A percentile compares a stretch with the other conserved stretches of the same genome.
These are phyloP conservation scores for Zizania latifolia DNA, from an alignment of 176 grass and related monocot species.

Conservation along the genomic window DNA sequence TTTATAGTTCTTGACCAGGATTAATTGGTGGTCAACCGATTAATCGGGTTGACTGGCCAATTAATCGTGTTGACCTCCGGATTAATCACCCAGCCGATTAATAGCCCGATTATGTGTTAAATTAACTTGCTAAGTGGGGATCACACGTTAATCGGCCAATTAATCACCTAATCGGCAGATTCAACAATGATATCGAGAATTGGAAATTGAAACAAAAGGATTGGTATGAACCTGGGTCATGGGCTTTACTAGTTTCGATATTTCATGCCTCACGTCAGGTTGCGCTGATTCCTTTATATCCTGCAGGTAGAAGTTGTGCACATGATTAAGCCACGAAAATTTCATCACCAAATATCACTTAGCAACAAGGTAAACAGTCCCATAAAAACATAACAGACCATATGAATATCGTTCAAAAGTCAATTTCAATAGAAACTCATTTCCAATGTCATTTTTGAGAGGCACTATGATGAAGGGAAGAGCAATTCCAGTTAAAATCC, in stretches of 20 bases:
- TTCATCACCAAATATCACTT: not conserved
- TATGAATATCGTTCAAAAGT: not conserved
- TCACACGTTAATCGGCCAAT: no score
- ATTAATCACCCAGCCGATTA: no score
- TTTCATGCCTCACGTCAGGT: slow-evolving; percentile 86
- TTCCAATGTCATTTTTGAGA: not conserved
- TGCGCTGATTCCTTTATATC: slow-evolving; percentile 81
- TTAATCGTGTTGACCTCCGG: no score
- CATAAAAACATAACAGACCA: slow-evolving; percentile 9
- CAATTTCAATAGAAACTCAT: not conserved
- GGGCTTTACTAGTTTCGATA: slow-evolving; percentile 87
- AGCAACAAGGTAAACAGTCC: not conserved
- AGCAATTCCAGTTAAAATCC: not conserved
- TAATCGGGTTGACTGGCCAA: no score
- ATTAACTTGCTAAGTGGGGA: no score
- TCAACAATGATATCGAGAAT: not conserved
- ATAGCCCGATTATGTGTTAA: no score
- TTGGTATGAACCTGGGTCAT: slow-evolving; percentile 73
- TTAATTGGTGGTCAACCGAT: no score
- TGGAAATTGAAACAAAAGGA: not conserved
- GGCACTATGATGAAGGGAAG: not conserved
- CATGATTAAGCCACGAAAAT: not conserved
- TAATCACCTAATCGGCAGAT: no score
- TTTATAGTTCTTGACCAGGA: no score
- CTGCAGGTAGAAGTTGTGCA: slow-evolving; percentile 27